Percentiles rank a stretch among this genome's conserved stretches.
Evolutionary conservation across 768 basidiomycete species (phyloP).

Genomic region (Russula abietina): DNA sequence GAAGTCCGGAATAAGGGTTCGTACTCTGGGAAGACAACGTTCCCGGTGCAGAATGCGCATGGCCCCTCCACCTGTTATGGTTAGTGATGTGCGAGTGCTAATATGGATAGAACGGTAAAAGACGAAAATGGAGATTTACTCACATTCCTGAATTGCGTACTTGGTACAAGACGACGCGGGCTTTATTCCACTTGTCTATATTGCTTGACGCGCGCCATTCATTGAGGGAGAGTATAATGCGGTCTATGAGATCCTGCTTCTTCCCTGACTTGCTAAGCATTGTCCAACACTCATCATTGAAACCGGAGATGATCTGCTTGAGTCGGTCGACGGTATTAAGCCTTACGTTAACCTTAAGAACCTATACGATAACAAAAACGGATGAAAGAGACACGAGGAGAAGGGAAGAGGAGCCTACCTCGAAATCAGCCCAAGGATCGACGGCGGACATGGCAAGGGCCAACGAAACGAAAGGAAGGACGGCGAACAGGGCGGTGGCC

Average conservation of each 20-base stretch:
- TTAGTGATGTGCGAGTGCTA: neutral
- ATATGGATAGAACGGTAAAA: neutral
- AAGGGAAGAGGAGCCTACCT: conserved; percentile 40
- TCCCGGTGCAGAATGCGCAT: conserved; percentile 10
- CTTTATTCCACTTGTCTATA: conserved; percentile 63
- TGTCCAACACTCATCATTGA: conserved; percentile 73
- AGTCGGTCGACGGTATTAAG: conserved; percentile 81
- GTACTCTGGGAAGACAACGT: neutral
- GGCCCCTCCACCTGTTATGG: conserved; percentile 14
- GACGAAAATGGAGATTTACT: conserved; percentile 34
- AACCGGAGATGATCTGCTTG: conserved; percentile 70
- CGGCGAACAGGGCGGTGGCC: conserved; percentile 42
- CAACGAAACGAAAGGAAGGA: conserved; percentile 9
- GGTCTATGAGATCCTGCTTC: conserved; percentile 82
- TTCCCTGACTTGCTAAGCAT: conserved; percentile 71
- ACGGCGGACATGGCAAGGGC: conserved; percentile 47
- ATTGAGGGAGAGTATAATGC: conserved; percentile 56
- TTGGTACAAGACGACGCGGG: conserved; percentile 59
- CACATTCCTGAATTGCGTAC: conserved; percentile 62
- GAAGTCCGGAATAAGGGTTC: conserved; percentile 7
- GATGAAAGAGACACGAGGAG: neutral
- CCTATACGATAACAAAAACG: conserved; percentile 36
- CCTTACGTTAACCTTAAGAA: conserved; percentile 62
- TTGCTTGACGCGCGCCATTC: conserved; percentile 50
- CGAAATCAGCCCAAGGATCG: conserved; percentile 68